phyloP scores from a whole-genome alignment of 768 basidiomycete genomes.

The Chlorophyllum brunneum region DNA sequence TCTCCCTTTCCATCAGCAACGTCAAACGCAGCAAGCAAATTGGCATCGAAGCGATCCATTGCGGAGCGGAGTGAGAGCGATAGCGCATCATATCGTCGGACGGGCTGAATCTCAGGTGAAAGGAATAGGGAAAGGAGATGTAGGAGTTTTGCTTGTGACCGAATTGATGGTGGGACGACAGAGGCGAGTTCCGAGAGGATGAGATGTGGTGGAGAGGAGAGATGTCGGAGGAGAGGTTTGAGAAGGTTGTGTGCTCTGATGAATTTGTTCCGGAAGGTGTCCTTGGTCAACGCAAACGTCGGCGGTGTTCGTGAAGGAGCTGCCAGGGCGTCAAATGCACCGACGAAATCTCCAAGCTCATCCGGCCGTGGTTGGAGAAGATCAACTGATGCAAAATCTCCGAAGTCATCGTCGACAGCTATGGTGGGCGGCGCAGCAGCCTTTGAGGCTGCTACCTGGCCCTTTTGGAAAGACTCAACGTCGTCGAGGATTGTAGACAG shows the following conservation, averaged over 20 bases:
- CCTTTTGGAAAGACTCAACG: constrained; percentile 46
- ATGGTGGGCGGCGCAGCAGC: constrained; percentile 57
- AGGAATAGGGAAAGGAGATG: constrained; percentile 74
- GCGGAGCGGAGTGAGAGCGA: constrained; percentile 67
- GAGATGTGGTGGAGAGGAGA: constrained; percentile 62
- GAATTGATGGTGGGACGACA: constrained; percentile 40
- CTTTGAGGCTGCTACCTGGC: constrained; percentile 32
- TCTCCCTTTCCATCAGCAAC: constrained; percentile 71
- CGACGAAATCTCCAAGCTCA: constrained; percentile 38
- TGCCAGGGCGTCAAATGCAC: constrained; percentile 19
- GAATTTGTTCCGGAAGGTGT: constrained; percentile 52
- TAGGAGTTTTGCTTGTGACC: constrained; percentile 62
- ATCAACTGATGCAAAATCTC: constrained; percentile 68
- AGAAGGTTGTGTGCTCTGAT: constrained; percentile 64
- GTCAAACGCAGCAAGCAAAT: constrained; percentile 85
- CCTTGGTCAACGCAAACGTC: constrained; percentile 23
- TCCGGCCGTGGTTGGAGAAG: constrained; percentile 26
- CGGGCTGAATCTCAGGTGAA: constrained; percentile 65
- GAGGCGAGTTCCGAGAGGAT: constrained; percentile 57
- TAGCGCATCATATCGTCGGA: constrained; percentile 62
- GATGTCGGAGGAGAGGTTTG: constrained; percentile 50
- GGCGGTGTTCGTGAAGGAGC: constrained; percentile 18
- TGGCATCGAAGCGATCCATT: constrained; percentile 86
- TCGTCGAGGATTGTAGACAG: constrained; percentile 52
- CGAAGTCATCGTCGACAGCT: constrained; percentile 81